A percentile compares a stretch with the other conserved stretches of the same genome.
Evolutionary conservation across 2,329 filamentous ascomycete species (phyloP).

Genomic region (Botrytis sinoallii): DNA sequence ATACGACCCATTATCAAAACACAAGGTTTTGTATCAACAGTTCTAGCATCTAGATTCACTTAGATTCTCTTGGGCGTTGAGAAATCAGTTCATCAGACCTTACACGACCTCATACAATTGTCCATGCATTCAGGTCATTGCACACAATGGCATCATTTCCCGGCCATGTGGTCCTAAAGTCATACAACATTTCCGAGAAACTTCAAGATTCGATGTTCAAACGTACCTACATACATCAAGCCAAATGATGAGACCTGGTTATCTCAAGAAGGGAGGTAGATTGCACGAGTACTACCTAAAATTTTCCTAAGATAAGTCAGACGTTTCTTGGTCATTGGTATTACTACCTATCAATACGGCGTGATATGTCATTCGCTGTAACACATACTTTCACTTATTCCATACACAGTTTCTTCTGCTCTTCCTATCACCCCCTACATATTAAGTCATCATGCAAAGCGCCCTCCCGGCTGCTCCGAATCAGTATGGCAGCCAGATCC

Average conservation of each 20-base stretch:
- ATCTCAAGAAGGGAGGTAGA: neutral
- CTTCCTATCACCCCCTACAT: too few relatives aligned
- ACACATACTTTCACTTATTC: neutral
- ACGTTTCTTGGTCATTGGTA: neutral
- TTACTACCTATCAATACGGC: neutral
- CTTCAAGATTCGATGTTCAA: neutral
- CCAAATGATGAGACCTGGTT: neutral
- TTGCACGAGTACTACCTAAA: neutral
- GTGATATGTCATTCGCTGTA: neutral
- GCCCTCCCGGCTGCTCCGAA: neutral
- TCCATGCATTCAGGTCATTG: neutral
- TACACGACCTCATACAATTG: neutral
- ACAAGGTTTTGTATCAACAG: neutral
- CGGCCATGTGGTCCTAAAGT: neutral
- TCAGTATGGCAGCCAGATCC: neutral
- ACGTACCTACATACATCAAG: neutral
- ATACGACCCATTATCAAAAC: neutral
- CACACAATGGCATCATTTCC: neutral
- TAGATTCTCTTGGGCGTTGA: neutral
- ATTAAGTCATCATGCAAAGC: neutral
- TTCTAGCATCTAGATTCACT: neutral
- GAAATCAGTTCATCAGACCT: slow-evolving; percentile 1
- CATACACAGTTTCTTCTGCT: neutral
- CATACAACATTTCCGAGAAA: neutral
- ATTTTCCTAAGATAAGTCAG: neutral